phyloP scores from a whole-genome alignment of 495 filamentous ascomycete genomes.

The Saxophila tyrrhenica region DNA sequence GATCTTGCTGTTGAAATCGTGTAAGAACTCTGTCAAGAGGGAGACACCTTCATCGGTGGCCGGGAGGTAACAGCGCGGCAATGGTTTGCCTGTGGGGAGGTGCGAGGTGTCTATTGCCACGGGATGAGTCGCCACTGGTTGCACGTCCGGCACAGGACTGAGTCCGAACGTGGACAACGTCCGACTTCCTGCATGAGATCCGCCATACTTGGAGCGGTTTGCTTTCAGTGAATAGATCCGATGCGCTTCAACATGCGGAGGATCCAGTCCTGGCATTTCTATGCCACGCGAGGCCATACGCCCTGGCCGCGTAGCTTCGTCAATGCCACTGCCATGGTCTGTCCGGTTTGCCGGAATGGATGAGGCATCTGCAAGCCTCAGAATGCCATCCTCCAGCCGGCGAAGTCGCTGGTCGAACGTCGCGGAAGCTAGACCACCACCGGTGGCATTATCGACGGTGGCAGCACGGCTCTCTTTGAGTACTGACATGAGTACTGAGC shows the following conservation, averaged over 20 bases:
- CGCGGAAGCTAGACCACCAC: background rate
- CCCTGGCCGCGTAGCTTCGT: too few relatives aligned
- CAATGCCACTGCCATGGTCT: too few relatives aligned
- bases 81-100: background rate
- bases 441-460: background rate
- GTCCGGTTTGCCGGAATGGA: too few relatives aligned
- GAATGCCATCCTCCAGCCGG: background rate
- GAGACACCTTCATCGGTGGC: background rate
- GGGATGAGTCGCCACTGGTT: background rate
- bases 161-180: background rate
- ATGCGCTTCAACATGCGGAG: too few relatives aligned
- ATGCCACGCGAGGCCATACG: too few relatives aligned
- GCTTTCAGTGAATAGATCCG: background rate
- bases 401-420: background rate
- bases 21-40: background rate
- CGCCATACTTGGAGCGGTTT: background rate
- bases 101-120: background rate
- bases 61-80: background rate
- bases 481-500: background rate
- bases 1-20: slow-evolving; percentile 3
- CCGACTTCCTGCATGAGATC: background rate
- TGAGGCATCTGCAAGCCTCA: background rate
- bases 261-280: too few relatives aligned
- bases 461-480: background rate
- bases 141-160: background rate